Evolutionary conservation across 2,329 filamentous ascomycete genomes (phyloP).

Genomic region (Fusarium neocosmosporiellum): DNA sequence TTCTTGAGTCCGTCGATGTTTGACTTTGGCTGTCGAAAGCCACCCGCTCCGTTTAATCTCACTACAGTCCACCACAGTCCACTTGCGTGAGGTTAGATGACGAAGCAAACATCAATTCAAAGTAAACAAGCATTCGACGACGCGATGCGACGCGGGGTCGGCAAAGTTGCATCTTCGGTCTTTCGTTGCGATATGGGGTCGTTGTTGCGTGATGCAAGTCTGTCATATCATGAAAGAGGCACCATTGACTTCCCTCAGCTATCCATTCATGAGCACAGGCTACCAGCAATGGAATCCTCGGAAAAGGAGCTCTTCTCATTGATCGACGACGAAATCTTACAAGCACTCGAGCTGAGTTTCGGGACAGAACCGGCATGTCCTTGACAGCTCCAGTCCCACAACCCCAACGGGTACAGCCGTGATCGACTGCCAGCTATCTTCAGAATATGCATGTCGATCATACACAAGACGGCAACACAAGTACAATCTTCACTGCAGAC

Average conservation of each 20-base stretch:
- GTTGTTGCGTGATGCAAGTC: background rate
- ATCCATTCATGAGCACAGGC: background rate
- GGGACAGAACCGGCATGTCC: background rate
- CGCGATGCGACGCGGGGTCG: constrained; percentile 25
- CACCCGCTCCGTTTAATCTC: constrained; percentile 33
- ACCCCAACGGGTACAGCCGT: constrained; percentile 28
- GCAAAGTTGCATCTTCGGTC: constrained; percentile 8
- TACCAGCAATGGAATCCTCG: background rate
- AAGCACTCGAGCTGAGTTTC: background rate
- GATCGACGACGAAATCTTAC: background rate
- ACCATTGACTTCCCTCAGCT: background rate
- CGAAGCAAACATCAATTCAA: constrained; percentile 11
- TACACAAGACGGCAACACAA: background rate
- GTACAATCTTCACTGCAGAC: background rate
- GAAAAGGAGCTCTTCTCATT: background rate
- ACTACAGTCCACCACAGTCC: constrained; percentile 2
- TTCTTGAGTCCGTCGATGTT: constrained; percentile 5
- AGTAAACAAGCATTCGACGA: constrained; percentile 17
- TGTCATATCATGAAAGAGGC: background rate
- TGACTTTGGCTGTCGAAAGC: constrained; percentile 19
- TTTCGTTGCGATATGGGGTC: constrained; percentile 4
- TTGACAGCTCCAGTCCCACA: constrained; percentile 13
- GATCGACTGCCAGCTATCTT: constrained; percentile 27
- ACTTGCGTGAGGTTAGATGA: constrained; percentile 24
- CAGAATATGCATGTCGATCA: constrained; percentile 17